Evolutionary conservation across 352 stramenopile genomes (phyloP).

Genomic region (Phytophthora ramorum): DNA sequence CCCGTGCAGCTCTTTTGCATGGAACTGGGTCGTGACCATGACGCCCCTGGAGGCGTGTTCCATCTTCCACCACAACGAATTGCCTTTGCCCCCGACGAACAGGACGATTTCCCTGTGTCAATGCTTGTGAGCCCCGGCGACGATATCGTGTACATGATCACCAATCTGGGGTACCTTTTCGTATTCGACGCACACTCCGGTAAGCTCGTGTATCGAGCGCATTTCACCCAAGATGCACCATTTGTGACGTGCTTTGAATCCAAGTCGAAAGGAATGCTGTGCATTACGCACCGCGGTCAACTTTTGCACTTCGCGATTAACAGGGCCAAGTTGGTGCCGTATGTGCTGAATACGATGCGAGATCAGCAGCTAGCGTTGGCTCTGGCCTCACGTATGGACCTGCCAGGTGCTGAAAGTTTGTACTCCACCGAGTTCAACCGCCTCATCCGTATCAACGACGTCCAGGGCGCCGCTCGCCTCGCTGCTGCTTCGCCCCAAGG

Average conservation of each 20-base stretch:
- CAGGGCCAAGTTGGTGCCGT: conserved; percentile 97
- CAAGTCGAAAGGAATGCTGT: conserved; percentile 96
- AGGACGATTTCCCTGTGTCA: conserved; percentile 98
- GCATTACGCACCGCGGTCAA: conserved; percentile 97
- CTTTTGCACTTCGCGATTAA: conserved; percentile 98
- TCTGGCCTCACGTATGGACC: conserved; percentile 95
- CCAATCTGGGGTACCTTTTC: conserved; percentile 99
- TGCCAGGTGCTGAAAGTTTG: conserved; percentile 98
- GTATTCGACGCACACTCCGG: conserved; percentile 99
- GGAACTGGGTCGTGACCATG: conserved; percentile 98
- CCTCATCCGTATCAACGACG: conserved; percentile 86
- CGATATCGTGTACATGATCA: conserved; percentile 99
- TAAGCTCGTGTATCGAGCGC: conserved; percentile 98
- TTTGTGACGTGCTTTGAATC: conserved; percentile 95
- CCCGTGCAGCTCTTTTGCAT: conserved; percentile 96
- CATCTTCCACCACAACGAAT: conserved; percentile 94
- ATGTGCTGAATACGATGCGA: conserved; percentile 97
- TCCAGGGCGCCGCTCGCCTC: conserved; percentile 90
- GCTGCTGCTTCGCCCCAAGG: conserved; percentile 90
- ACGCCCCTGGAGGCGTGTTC: conserved; percentile 95
- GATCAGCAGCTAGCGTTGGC: conserved; percentile 97
- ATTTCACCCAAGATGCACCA: conserved; percentile 97
- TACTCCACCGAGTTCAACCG: conserved; percentile 99
- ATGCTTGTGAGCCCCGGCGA: conserved; percentile 93
- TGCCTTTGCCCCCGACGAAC: conserved; percentile 96